Percentiles rank a stretch among this genome's conserved stretches.
Conservation (phyloP, 495 filamentous ascomycete genomes). For the Tuber microsphaerosporum region DNA sequence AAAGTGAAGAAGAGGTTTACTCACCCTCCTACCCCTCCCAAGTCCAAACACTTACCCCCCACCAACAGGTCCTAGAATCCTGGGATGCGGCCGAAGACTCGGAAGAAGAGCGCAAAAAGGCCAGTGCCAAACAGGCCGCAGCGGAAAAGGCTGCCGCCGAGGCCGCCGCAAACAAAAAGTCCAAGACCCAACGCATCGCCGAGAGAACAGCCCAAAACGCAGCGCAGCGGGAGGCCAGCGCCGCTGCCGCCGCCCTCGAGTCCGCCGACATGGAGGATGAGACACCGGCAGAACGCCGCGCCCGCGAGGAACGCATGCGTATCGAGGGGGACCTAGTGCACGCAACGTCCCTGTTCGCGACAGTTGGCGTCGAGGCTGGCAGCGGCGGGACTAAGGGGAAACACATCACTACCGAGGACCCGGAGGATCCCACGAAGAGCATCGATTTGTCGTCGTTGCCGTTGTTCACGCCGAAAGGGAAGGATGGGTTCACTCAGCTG, state of each 20-base stretch:
- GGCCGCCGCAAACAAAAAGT: slow-evolving; percentile 89
- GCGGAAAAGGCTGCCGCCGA: slow-evolving; percentile 84
- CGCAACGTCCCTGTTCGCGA: slow-evolving; percentile 84
- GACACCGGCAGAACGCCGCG: slow-evolving; percentile 63
- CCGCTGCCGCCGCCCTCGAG: slow-evolving; percentile 50
- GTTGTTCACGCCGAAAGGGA: slow-evolving; percentile 82
- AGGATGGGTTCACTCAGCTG: slow-evolving; percentile 70
- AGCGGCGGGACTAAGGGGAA: slow-evolving; percentile 49
- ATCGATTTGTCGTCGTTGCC: slow-evolving; percentile 71
- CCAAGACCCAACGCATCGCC: slow-evolving; percentile 77
- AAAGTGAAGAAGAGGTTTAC: slow-evolving; percentile 78
- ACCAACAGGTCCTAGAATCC: slow-evolving; percentile 73
- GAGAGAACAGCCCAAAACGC: slow-evolving; percentile 55
- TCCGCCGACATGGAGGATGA: slow-evolving; percentile 59
- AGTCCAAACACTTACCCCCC: slow-evolving; percentile 4
- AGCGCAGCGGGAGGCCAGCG: slow-evolving; percentile 48
- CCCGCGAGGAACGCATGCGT: slow-evolving; percentile 58
- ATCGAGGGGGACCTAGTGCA: slow-evolving; percentile 76
- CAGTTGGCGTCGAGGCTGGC: slow-evolving; percentile 58
- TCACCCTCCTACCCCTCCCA: neutral
- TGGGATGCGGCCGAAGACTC: slow-evolving; percentile 98
- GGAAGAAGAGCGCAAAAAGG: slow-evolving; percentile 90
- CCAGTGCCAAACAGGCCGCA: slow-evolving; percentile 62
- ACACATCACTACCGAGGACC: slow-evolving; percentile 60
- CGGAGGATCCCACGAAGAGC: slow-evolving; percentile 63